Evolutionary conservation across 441 rosid genomes (phyloP).

Genomic region (Populus hybrid): DNA sequence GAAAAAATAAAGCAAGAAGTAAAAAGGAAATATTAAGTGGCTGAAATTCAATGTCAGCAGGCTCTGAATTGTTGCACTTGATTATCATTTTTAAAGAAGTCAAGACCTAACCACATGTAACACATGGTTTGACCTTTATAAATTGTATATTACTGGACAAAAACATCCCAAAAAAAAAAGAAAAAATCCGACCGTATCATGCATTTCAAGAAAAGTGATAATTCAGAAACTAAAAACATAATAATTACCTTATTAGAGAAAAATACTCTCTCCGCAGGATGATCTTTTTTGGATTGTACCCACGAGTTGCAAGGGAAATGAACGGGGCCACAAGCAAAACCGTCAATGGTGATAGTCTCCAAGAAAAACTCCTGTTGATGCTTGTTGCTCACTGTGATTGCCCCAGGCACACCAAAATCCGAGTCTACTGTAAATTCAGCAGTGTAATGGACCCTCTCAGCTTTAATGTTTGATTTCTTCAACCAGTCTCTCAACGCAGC

Average conservation of each 20-base stretch:
- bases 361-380: slow-evolving; percentile 84
- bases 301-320: slow-evolving; percentile 94
- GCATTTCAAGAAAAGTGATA: slow-evolving; percentile 2
- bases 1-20: too few species aligned
- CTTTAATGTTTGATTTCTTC: slow-evolving; percentile 58
- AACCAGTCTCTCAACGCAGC: slow-evolving; percentile 82
- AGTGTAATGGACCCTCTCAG: slow-evolving; percentile 72
- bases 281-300: slow-evolving; percentile 74
- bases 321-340: slow-evolving; percentile 76
- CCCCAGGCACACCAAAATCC: slow-evolving; percentile 78
- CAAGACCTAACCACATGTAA: slow-evolving; percentile 8
- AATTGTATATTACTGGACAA: slow-evolving; percentile 6
- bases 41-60: background rate
- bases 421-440: slow-evolving; percentile 77
- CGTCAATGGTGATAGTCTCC: slow-evolving; percentile 79
- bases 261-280: slow-evolving; percentile 63
- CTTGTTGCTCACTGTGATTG: slow-evolving; percentile 70
- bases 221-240: background rate
- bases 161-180: background rate
- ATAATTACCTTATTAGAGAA: slow-evolving; percentile 74
- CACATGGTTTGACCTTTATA: slow-evolving; percentile 19
- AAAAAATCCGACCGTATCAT: slow-evolving; percentile 4
- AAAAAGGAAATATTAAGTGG: background rate
- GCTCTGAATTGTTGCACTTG: slow-evolving; percentile 25
- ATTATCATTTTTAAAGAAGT: slow-evolving; percentile 10